These are phyloP conservation scores for Verbena officinalis DNA, from an alignment of 257 asterid genomes.

Conservation along the genomic window DNA sequence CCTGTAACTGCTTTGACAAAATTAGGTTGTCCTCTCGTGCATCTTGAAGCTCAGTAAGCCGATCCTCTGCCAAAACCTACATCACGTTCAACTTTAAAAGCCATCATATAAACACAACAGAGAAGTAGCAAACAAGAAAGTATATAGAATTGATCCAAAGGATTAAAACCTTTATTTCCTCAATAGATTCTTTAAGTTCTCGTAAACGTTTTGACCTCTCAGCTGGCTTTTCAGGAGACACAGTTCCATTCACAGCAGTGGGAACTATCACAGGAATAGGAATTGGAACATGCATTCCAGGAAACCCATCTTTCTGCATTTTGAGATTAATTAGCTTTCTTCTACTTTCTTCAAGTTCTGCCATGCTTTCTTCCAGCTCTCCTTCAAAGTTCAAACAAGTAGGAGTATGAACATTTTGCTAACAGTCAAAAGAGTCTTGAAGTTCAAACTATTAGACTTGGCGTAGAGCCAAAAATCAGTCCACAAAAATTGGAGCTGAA, in stretches of 20 bases:
- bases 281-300: conserved; percentile 67
- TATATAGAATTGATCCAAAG: conserved; percentile 22
- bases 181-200: conserved; percentile 73
- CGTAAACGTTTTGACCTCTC: conserved; percentile 73
- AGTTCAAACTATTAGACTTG: conserved; percentile 12
- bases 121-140: conserved; percentile 23
- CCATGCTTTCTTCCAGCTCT: conserved; percentile 88
- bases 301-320: conserved; percentile 83
- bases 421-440: conserved; percentile 22
- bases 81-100: conserved; percentile 34
- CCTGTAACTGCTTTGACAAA: conserved; percentile 86
- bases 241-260: conserved; percentile 61
- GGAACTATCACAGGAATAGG: conserved; percentile 59
- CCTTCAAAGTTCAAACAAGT: conserved; percentile 54
- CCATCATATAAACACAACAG: conserved; percentile 19
- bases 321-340: conserved; percentile 75
- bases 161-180: conserved; percentile 73
- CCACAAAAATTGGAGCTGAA: conserved; percentile 22
- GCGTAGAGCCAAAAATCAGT: conserved; percentile 10
- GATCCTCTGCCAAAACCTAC: conserved; percentile 84
- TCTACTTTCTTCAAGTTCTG: conserved; percentile 93
- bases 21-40: conserved; percentile 75
- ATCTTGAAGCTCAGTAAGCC: conserved; percentile 88
- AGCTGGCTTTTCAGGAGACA: conserved; percentile 76
- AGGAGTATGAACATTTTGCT: conserved; percentile 27